Evolutionary conservation across 2,329 filamentous ascomycete genomes (phyloP), one percentile per base, ranked within the genome.

Genomic region (Botrytis hyacinthi): DNA sequence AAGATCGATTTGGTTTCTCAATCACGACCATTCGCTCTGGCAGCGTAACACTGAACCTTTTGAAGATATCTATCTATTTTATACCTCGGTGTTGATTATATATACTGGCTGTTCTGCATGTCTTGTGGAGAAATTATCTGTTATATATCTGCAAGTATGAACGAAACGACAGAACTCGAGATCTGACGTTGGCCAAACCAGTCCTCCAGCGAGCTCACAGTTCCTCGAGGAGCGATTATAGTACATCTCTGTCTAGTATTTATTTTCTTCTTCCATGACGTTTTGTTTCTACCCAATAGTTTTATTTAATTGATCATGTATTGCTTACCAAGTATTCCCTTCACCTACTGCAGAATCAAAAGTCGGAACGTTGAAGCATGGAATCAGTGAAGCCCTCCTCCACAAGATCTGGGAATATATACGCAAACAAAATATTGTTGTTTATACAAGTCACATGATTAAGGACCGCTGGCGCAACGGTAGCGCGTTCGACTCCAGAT

Each of bases 401-500:
- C 44, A 4, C 44, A 46, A 18, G 22, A 22, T 4, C 7, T 4
- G 20, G 3, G 2, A 4, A 32, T 29, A 60, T 60, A 60, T 60
- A 12, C 3, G 0, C 4, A 20, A 29, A 29, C 2, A 8, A 54
- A 0, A 0, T n/a, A 1, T 0, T 0, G 0, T 0, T 0, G 10
- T 74, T 78, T 14, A 81, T 81, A 35, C 12, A 12, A 63, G 60
- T 63, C 60, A 63, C 37, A 42, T 44, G 60, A 63, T 63, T 63
- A 44, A 70, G 71, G 71, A 73, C 71, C 72, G 72, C 72, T 73
- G 72, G 72, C 72, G 75, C 75, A 76, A 76, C 75, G 75, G 75
- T 76, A 76, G 73, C 75, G 75, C 75, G 75, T 76, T 74, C 76
- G 78, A 77, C 75, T 79, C 78, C 78, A 79, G 78, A 79, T 74